Conservation (phyloP, 1,139 yeast species). For the Kurtzmaniella quercitrusa region DNA sequence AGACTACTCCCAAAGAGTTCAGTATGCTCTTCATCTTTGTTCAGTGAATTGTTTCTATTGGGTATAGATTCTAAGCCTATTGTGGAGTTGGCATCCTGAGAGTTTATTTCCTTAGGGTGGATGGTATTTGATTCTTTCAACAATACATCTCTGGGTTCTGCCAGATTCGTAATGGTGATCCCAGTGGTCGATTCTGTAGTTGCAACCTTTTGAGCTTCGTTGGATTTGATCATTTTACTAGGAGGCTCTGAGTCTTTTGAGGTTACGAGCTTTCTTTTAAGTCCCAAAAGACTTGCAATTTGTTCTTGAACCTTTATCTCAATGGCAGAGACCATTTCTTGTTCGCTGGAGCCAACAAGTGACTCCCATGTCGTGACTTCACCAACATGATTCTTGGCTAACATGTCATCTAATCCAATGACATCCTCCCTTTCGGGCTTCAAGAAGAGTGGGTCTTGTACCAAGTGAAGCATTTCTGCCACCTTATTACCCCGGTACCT, state of each 20-base stretch:
- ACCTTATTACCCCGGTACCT: conserved; percentile 4
- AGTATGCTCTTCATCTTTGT: background rate
- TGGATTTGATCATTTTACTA: background rate
- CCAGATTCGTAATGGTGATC: background rate
- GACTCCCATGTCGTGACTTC: conserved; percentile 1
- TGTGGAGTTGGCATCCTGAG: background rate
- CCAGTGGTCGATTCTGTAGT: background rate
- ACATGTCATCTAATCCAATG: background rate
- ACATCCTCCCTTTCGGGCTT: background rate
- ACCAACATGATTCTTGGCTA: background rate
- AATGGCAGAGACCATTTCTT: background rate
- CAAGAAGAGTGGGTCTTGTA: conserved; percentile 6
- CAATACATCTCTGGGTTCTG: background rate
- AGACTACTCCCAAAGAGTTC: conserved; percentile 23
- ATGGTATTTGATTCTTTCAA: too few species aligned
- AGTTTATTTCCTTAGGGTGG: background rate
- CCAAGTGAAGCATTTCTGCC: conserved; percentile 7
- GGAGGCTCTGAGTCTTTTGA: background rate
- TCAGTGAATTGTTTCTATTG: background rate
- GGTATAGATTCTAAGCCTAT: background rate
- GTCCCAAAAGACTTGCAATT: background rate
- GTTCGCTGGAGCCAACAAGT: background rate
- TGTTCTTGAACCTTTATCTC: background rate
- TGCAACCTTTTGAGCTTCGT: background rate
- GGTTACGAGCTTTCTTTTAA: background rate